Evolutionary conservation across 1,284 basidiomycete genomes (phyloP).

Genomic region (Heterobasidion parviporum): DNA sequence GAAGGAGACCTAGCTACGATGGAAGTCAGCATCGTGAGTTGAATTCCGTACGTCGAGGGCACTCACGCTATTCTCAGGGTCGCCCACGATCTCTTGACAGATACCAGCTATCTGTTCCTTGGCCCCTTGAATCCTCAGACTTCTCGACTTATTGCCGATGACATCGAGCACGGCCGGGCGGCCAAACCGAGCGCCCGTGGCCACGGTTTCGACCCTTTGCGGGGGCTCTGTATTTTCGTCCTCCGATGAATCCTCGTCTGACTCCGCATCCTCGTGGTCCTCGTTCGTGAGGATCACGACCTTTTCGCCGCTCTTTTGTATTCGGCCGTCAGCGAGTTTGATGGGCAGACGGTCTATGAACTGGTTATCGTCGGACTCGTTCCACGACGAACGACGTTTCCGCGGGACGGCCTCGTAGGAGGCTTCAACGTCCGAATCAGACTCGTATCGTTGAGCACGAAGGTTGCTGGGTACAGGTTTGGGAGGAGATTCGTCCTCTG

Average conservation of each 20-base stretch:
- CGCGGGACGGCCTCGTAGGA: slow-evolving; percentile 58
- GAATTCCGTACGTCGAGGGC: slow-evolving; percentile 11
- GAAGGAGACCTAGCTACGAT: slow-evolving; percentile 71
- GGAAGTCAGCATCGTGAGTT: slow-evolving; percentile 9
- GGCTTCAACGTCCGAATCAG: slow-evolving; percentile 63
- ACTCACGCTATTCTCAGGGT: slow-evolving; percentile 77
- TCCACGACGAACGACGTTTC: slow-evolving; percentile 35
- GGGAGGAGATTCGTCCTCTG: slow-evolving; percentile 9
- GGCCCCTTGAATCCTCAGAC: slow-evolving; percentile 64
- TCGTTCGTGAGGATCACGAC: slow-evolving; percentile 19
- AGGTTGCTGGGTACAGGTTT: slow-evolving; percentile 1
- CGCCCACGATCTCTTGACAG: slow-evolving; percentile 84
- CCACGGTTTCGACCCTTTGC: slow-evolving; percentile 36
- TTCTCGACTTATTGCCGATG: slow-evolving; percentile 59
- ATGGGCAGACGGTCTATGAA: slow-evolving; percentile 74
- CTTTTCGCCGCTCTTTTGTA: slow-evolving; percentile 43
- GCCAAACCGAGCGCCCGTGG: slow-evolving; percentile 76
- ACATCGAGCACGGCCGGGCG: slow-evolving; percentile 75
- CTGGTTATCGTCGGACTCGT: slow-evolving; percentile 33
- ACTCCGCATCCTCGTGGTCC: slow-evolving; percentile 31
- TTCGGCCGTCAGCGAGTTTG: slow-evolving; percentile 73
- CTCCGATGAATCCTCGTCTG: slow-evolving; percentile 22
- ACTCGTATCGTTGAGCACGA: slow-evolving; percentile 9
- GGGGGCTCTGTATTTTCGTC: slow-evolving; percentile 17
- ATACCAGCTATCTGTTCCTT: slow-evolving; percentile 87